Evolutionary conservation across 2,329 filamentous ascomycete genomes (phyloP).

Genomic region (Epichloe gansuensis): DNA sequence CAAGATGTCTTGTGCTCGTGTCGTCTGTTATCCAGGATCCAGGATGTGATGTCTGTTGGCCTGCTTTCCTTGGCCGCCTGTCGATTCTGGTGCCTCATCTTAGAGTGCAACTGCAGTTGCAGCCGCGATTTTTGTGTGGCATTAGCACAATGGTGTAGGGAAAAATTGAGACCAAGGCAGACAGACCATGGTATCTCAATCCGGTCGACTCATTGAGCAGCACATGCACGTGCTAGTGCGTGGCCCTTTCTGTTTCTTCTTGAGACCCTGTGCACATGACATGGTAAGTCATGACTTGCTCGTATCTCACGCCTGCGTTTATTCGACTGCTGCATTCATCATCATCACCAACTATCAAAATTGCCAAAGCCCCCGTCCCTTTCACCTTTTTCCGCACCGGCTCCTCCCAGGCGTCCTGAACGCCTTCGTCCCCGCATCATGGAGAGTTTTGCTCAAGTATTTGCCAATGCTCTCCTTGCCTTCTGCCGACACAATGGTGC

Average conservation of each 20-base stretch:
- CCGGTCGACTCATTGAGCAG: no score
- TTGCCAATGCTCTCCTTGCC: slow-evolving; percentile 52
- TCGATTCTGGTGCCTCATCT: background rate
- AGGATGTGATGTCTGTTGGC: background rate
- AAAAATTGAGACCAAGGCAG: no score
- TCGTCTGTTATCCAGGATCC: background rate
- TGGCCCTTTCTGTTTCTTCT: no score
- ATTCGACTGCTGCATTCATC: background rate
- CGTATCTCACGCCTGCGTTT: background rate
- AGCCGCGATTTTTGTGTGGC: no score
- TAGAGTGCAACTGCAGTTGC: no score
- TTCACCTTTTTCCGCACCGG: slow-evolving; percentile 74
- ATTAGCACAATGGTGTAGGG: no score
- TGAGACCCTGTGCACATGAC: no score
- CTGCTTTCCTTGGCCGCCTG: background rate
- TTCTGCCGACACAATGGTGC: slow-evolving; percentile 37
- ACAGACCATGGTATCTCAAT: no score
- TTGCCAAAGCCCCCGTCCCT: slow-evolving; percentile 69
- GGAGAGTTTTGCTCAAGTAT: slow-evolving; percentile 56
- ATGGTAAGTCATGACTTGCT: no score
- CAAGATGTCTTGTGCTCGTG: no score
- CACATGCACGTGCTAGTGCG: no score
- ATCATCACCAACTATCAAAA: slow-evolving; percentile 73
- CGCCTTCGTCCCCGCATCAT: slow-evolving; percentile 40
- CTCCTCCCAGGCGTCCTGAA: slow-evolving; percentile 39